Base-by-base conservation (phyloP, 2,329 filamentous ascomycete species). In the Colletotrichum falcatum region DNA sequence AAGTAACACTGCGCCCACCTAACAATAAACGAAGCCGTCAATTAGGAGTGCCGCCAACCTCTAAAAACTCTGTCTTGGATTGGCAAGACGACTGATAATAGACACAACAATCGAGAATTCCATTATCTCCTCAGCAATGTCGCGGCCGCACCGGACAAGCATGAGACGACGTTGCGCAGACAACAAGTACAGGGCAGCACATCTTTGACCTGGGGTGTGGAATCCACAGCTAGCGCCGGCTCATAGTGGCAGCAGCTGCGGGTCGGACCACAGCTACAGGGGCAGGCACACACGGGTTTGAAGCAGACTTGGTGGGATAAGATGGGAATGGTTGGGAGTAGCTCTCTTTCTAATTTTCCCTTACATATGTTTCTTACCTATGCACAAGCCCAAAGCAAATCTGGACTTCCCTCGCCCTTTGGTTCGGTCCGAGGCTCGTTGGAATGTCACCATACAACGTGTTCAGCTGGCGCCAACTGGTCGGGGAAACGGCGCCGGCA, bases 381-480 rank as follows among this genome's bases (percentile, higher is more conserved):
- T 48, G 42, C 58, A 61, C 58, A 37, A 48, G 58, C 58, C 33
- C 20, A 30, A 49, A 23, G 46, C 37, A 44, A 44, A n/a, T 28
- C 26, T 59, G 37, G 42, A 33, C 11, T 60, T 30, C n/a, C 14
- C n/a, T n/a, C 59, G 44, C 42, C 46, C 59, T 56, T 56, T 39
- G 20, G 23, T 23, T 23, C 58, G 55, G 62, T 26, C 35, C 63
- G 63, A 70, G 56, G 63, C 56, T 56, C 33, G 61, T 61, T 33
- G 7, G n/a, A 14, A 48, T 23, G 30, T 26, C 35, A n/a, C 23
- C n/a, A n/a, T n/a, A n/a, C n/a, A n/a, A n/a, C 12, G 58, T 12
- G 33, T 11, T 51, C 63, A 53, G 64, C 58, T 70, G 67, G 56
- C 16, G 33, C 56, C 51, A 65, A 67, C 51, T 48, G 49, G 64